phyloP scores from a whole-genome alignment of 176 grass and related monocot species.

The Saccharum spontaneum region DNA sequence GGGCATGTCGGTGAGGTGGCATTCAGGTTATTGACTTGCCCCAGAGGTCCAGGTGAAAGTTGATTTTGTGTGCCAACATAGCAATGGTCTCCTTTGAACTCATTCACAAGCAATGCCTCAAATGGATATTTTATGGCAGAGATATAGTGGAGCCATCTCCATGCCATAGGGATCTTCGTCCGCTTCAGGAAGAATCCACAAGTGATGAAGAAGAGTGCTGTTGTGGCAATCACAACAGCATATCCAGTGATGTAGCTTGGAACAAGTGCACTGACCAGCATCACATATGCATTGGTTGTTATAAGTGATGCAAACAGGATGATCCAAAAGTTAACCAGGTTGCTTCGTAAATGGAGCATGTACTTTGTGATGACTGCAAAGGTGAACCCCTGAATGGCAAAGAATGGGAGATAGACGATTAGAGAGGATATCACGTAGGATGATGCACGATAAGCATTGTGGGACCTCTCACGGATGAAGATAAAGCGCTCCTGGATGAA shows the following conservation, averaged over 20 bases:
- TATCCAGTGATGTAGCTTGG: conserved; percentile 74
- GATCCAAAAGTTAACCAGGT: conserved; percentile 63
- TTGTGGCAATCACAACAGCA: conserved; percentile 68
- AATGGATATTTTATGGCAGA: conserved; percentile 93
- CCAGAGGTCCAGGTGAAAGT: conserved; percentile 38
- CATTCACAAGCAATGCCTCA: conserved; percentile 73
- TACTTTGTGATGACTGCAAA: conserved; percentile 73
- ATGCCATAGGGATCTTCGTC: conserved; percentile 54
- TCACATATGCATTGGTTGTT: conserved; percentile 79
- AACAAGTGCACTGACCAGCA: conserved; percentile 76
- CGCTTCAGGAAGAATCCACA: conserved; percentile 84
- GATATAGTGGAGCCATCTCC: conserved; percentile 87
- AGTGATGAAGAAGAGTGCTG: conserved; percentile 66
- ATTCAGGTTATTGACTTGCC: conserved; percentile 3
- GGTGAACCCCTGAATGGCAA: conserved; percentile 67
- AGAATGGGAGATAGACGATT: conserved; percentile 65
- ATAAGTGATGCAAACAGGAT: conserved; percentile 69
- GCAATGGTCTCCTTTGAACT: conserved; percentile 56
- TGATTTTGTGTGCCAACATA: conserved; percentile 42
- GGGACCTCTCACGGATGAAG: conserved; percentile 76
- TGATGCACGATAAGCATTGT: conserved; percentile 85
- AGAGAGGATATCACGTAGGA: conserved; percentile 78
- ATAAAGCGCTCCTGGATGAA: conserved; percentile 94
- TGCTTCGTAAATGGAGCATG: conserved; percentile 56
- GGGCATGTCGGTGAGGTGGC: conserved; percentile 35